Base-by-base conservation (phyloP, 192 early-diverging fungal species). In the Fimicolochytrium jonesii region DNA sequence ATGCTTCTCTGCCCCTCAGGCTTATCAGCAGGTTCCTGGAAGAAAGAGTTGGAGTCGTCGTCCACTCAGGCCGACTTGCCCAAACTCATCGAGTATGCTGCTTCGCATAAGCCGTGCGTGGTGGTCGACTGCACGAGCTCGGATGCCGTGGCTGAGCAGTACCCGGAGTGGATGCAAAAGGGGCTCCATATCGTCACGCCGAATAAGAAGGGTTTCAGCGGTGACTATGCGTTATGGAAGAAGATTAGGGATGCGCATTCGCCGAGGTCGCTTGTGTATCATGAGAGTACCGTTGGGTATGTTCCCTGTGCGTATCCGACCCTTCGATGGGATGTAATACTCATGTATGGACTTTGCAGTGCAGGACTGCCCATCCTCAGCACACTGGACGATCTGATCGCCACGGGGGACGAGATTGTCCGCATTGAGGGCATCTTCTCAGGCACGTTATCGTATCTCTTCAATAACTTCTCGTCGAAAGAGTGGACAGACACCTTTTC, bases 381-480 rank as follows among this genome's bases (percentile, higher is more conserved):
- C 55, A 97, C 94, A 0, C 81, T 99, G 56, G 86, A 81, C 31
- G 93, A 97, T 68, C 63, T 99, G 53, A 82, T 99, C 53, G 82
- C 76, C 48, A 97, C 96, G 7, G 94, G 93, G 20, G 96, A 99
- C 69, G 84, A 90, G 79, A 89, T 99, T 43, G 74, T 81, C 31
- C 89, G 87, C 72, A 88, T 99, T 50, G 94, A 99, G 73, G 96
- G 96, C 53, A 94, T 99, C 63, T 93, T 99, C 64, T 94, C 92
- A 6, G 96, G 96, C 5, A 99, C 96, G 7, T 79, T 99, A 22
- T 90, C 88, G n/a, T 99, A 92, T 75, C 85, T 99, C 60, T 99
- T 99, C 78, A 99, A 99, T 81, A 89, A 89, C 72, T 99, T 93
- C 68, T 99, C 94, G 7, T 68, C 83, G 9, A 70, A 87, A 17